Conservation (phyloP, 352 stramenopile species). For the Thraustochytrium sp. region DNA sequence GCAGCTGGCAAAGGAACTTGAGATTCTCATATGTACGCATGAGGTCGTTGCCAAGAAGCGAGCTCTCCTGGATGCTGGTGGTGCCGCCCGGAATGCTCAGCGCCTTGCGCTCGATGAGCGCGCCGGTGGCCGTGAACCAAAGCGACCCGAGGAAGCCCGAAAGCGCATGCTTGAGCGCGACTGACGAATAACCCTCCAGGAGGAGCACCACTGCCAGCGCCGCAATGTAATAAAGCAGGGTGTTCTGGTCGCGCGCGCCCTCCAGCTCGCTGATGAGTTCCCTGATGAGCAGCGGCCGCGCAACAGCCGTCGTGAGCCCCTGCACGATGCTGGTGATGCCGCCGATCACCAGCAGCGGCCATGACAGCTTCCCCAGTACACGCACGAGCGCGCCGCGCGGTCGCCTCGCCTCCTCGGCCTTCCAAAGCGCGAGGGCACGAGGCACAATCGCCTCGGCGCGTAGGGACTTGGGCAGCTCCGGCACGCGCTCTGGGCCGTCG, state of each 20-base stretch:
- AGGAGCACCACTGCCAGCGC: constrained; percentile 1
- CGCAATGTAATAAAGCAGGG: constrained; percentile 1
- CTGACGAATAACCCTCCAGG: constrained; percentile 24
- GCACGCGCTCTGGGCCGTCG: not conserved
- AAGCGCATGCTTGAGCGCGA: constrained; percentile 33
- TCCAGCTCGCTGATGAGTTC: constrained; percentile 6
- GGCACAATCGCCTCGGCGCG: not conserved
- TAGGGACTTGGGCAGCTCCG: not conserved
- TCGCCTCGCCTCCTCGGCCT: not conserved
- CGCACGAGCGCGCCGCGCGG: not conserved
- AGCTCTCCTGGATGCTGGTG: not conserved
- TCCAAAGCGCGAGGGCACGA: not conserved
- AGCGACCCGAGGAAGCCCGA: constrained; percentile 18
- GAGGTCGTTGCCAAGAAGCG: constrained; percentile 32
- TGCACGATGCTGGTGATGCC: constrained; percentile 1
- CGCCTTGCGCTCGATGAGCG: constrained; percentile 3
- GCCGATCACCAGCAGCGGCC: not conserved
- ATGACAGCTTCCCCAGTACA: constrained; percentile 17
- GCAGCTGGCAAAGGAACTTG: constrained; percentile 22
- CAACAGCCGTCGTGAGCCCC: constrained; percentile 14
- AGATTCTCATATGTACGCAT: constrained; percentile 32
- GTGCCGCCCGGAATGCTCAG: not conserved
- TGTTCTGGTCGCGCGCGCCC: not conserved
- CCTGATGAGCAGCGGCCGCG: constrained; percentile 29
- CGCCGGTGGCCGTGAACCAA: constrained; percentile 23